Base-by-base conservation (phyloP, 2,329 filamentous ascomycete species). In the Botryotinia globosa region DNA sequence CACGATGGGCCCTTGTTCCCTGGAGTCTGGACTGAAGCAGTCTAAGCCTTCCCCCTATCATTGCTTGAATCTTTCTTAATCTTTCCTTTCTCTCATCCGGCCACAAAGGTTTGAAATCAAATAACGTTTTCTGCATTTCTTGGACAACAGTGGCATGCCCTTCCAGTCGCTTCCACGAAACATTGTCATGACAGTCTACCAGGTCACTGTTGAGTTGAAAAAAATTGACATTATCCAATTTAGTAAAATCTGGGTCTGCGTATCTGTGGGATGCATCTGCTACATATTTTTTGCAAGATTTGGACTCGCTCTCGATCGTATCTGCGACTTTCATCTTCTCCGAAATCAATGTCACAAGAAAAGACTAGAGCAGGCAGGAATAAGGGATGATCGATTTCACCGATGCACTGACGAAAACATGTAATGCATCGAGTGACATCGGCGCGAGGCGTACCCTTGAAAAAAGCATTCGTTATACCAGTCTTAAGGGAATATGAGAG, bases 1-100 rank as follows among this genome's bases (percentile, higher is more conserved):
- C 32, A 1, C 65, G 59, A 51, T 74, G 73, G 0, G 73, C 70
- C 12, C 63, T 64, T n/a, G 66, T 72, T 9, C 70, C 64, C 48
- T 51, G 48, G 0, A 51, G 48, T 0, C 0, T 51, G 6, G 48
- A 51, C 48, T 51, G 22, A 1, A 51, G 22, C 0, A 51, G 0
- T n/a, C n/a, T 25, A n/a, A 51, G 48, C 48, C 48, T 51, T 14
- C 48, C 48, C 0, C n/a, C 48, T 10, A 51, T 51, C 48, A n/a
- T n/a, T 6, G 10, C 25, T n/a, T 51, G 48, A 32, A 9, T 20
- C 14, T 32, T 20, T 0, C 14, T 56, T 8, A 32, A 0, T 14
- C 48, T 51, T 3, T n/a, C 25, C 22, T 51, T 51, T 14, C 48
- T 51, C 3, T 51, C 4, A 51, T 6, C 22, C 10, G 25, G 22